These are phyloP conservation scores for Phytophthora pinifolia DNA, from an alignment of 352 stramenopile genomes.

Conservation along the genomic window DNA sequence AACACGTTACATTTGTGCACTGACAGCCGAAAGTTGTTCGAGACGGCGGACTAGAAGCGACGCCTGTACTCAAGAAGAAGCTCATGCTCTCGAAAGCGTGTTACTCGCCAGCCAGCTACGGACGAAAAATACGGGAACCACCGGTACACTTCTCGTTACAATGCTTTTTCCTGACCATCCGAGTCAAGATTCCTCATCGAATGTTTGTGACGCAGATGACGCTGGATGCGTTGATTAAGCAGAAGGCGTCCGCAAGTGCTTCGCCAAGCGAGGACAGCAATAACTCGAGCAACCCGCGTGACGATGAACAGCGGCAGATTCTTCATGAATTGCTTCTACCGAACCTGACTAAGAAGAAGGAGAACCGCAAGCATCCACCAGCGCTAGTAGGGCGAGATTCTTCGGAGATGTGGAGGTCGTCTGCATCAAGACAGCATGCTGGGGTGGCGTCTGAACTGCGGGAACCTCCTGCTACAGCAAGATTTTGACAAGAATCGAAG, in stretches of 20 bases:
- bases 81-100: constrained; percentile 40
- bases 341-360: constrained; percentile 6
- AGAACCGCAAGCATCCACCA: constrained; percentile 1
- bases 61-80: constrained; percentile 37
- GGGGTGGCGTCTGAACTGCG: neutral
- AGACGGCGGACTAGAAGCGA: constrained; percentile 10
- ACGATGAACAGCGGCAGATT: constrained; percentile 23
- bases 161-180: neutral
- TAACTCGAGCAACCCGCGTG: constrained; percentile 10
- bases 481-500: no score
- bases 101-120: constrained; percentile 40
- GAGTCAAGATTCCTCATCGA: neutral
- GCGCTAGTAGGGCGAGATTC: constrained; percentile 10
- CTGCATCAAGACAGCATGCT: constrained; percentile 2
- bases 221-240: constrained; percentile 48
- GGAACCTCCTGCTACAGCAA: constrained; percentile 25
- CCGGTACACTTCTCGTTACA: constrained; percentile 27
- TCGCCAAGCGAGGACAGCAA: constrained; percentile 5
- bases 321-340: constrained; percentile 22
- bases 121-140: constrained; percentile 31
- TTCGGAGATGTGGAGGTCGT: constrained; percentile 37
- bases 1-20: neutral
- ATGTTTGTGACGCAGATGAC: constrained; percentile 36
- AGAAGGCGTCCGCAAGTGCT: constrained; percentile 15
- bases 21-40: constrained; percentile 15